phyloP scores from a whole-genome alignment of 352 stramenopile genomes.

The Globisporangium iwayamae region DNA sequence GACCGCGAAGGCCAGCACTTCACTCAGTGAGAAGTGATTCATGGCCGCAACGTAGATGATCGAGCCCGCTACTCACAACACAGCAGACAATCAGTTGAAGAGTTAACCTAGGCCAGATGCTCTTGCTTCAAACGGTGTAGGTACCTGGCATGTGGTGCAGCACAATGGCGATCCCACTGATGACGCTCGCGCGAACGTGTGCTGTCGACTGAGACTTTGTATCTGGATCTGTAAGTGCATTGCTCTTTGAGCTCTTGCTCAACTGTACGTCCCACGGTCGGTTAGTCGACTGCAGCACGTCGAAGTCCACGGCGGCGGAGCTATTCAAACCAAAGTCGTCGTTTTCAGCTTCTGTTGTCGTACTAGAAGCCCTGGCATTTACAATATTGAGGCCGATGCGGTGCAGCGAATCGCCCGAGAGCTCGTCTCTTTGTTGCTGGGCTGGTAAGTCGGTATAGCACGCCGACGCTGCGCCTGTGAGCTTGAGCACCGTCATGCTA shows the following conservation, averaged over 20 bases:
- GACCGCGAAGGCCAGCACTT: constrained; percentile 3
- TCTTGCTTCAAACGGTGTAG: no score
- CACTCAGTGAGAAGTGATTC: neutral
- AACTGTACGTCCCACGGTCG: neutral
- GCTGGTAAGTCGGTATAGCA: neutral
- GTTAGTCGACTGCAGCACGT: constrained; percentile 3
- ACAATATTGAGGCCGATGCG: neutral
- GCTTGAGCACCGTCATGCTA: neutral
- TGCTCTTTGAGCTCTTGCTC: neutral
- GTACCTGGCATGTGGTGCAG: constrained; percentile 5
- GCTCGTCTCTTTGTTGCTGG: neutral
- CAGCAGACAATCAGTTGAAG: neutral
- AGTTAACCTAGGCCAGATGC: neutral
- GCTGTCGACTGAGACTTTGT: neutral
- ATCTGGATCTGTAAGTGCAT: neutral
- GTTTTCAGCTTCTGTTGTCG: neutral
- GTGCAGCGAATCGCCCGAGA: neutral
- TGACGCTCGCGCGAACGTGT: neutral
- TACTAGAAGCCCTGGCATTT: neutral
- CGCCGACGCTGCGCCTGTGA: neutral
- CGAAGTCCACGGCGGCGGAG: neutral
- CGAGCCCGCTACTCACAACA: neutral
- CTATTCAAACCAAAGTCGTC: neutral
- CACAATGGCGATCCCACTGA: neutral
- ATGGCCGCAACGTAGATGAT: constrained; percentile 1